Base-by-base conservation (phyloP, 208 protist species). In the Crithidia mellificae region DNA sequence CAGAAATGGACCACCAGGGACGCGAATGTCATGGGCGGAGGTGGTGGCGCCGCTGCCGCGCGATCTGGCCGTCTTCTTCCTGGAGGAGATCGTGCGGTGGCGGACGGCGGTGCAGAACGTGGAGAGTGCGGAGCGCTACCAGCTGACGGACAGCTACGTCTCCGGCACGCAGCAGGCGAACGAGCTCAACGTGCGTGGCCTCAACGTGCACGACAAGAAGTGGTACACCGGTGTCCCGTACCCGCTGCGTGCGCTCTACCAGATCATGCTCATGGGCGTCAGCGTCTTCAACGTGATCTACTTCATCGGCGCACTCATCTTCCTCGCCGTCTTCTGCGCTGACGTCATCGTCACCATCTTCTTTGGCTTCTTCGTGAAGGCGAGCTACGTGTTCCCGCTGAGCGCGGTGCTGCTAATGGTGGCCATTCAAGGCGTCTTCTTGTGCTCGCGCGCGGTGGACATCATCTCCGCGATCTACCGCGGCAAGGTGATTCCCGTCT, bases 81-180 rank as follows among this genome's bases (percentile, higher is more conserved):
- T 91, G 5, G 82, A 88, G 1, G 82, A 91, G 74, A 56, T 91
- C 29, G 71, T 86, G 32, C 74, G 77, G 2, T 91, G 85, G 80
- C 74, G 85, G 20, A 70, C 63, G 34, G 61, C 41, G 11, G 64
- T 88, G 1, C 70, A 78, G 58, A 68, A 67, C 7, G 41, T 63
- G 11, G 82, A 91, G 56, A 59, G 38, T 2, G 54, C 43, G 4
- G 81, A 71, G 70, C 70, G 81, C 2, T 91, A 85, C 62, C 63
- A 49, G 29, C 43, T 88, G 34, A 30, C 79, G 5, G 80, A 80
- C 58, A 44, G 52, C 11, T 78, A 79, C 51, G 74, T 70, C 14
- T 53, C 65, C 19, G 55, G 49, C 14, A 58, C 49, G 5, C 46
- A 56, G 53, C 14, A 58, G 43, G 61, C 22, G 20, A 19, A 27